A percentile compares a stretch with the other conserved stretches of the same genome.
phyloP scores from a whole-genome alignment of 2,329 filamentous ascomycete species.

The Curvularia eragrostidis region DNA sequence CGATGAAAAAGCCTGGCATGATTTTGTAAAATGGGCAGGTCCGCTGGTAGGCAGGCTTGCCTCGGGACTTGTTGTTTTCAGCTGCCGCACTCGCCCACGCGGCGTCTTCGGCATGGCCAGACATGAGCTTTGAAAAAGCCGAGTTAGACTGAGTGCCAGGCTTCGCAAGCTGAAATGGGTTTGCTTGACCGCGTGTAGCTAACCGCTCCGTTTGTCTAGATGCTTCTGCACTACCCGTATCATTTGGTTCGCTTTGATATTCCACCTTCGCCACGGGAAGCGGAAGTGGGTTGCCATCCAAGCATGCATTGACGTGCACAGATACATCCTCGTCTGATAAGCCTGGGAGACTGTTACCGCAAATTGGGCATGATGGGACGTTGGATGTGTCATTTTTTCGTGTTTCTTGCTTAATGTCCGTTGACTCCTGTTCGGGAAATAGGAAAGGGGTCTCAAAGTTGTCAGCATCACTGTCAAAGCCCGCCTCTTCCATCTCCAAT shows the following conservation, averaged over 20 bases:
- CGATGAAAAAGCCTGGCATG: slow-evolving; percentile 88
- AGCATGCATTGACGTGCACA: slow-evolving; percentile 88
- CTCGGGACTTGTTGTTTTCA: slow-evolving; percentile 76
- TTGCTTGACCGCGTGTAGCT: slow-evolving; percentile 79
- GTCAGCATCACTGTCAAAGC: slow-evolving; percentile 51
- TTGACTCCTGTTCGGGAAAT: slow-evolving; percentile 39
- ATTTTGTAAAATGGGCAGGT: slow-evolving; percentile 99
- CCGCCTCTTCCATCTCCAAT: slow-evolving; percentile 59
- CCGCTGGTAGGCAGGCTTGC: slow-evolving; percentile 84
- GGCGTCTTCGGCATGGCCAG: slow-evolving; percentile 83
- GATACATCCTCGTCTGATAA: slow-evolving; percentile 69
- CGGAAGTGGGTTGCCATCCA: slow-evolving; percentile 79
- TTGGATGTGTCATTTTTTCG: slow-evolving; percentile 26
- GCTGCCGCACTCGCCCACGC: slow-evolving; percentile 90
- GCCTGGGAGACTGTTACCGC: slow-evolving; percentile 68
- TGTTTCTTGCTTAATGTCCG: slow-evolving; percentile 6
- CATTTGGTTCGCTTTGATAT: slow-evolving; percentile 14
- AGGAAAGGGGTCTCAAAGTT: slow-evolving; percentile 59
- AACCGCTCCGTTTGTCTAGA: slow-evolving; percentile 71
- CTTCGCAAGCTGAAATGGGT: slow-evolving; percentile 70
- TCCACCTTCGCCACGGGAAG: slow-evolving; percentile 49
- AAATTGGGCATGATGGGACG: slow-evolving; percentile 73
- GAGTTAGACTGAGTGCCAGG: slow-evolving; percentile 57
- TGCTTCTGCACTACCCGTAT: slow-evolving; percentile 55
- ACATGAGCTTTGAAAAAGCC: slow-evolving; percentile 94